These are phyloP conservation scores for Fusarium staphyleae DNA, from an alignment of 2,329 filamentous ascomycete species.

Conservation along the genomic window DNA sequence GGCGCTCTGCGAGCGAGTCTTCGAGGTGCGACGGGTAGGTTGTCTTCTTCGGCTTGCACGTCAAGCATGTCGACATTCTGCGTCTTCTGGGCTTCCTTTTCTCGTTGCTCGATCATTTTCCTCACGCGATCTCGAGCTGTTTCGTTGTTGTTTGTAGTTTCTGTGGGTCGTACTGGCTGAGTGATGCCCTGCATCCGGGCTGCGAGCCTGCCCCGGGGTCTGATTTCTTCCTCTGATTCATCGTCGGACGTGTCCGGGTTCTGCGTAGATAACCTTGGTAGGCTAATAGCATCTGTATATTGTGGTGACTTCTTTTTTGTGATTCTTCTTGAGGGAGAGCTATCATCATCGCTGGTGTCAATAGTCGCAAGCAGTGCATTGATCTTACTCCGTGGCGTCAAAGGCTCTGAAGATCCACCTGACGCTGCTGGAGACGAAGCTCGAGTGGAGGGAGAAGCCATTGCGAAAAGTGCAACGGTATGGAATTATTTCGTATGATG, in stretches of 20 bases:
- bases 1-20: slow-evolving; percentile 49
- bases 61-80: slow-evolving; percentile 42
- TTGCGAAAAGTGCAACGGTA: slow-evolving; percentile 41
- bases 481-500: background rate
- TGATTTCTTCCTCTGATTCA: slow-evolving; percentile 48
- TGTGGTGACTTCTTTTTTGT: slow-evolving; percentile 18
- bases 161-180: slow-evolving; percentile 23
- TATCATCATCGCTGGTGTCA: slow-evolving; percentile 59
- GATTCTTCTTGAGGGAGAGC: slow-evolving; percentile 20
- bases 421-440: slow-evolving; percentile 54
- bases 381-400: slow-evolving; percentile 63
- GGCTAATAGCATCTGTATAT: slow-evolving; percentile 11
- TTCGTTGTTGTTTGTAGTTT: slow-evolving; percentile 33
- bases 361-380: slow-evolving; percentile 60
- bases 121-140: slow-evolving; percentile 53
- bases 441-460: slow-evolving; percentile 54
- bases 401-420: slow-evolving; percentile 52
- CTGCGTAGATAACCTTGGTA: slow-evolving; percentile 32
- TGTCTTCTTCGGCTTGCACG: slow-evolving; percentile 51
- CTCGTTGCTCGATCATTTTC: slow-evolving; percentile 50
- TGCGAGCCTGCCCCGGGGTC: slow-evolving; percentile 69
- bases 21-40: slow-evolving; percentile 51
- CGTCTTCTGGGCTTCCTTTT: slow-evolving; percentile 38
- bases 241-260: slow-evolving; percentile 59
- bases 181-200: slow-evolving; percentile 63